Evolutionary conservation across 768 basidiomycete species (phyloP), one percentile per base, ranked within the genome.

Genomic region (Kondoa malvinella): DNA sequence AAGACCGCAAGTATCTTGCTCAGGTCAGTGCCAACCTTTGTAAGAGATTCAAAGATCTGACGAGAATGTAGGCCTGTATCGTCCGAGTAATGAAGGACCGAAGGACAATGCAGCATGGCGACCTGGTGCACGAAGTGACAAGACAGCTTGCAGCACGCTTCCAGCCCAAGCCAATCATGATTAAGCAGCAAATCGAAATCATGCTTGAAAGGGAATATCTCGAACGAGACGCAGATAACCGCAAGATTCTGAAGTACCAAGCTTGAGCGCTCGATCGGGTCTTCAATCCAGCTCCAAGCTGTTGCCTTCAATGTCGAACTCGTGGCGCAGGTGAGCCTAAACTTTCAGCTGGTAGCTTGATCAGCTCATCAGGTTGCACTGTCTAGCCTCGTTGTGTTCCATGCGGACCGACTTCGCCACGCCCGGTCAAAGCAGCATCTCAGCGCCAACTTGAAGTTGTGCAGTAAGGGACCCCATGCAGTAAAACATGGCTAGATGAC

Each of bases 141-240:
- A 83, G 85, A 26, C 94, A 96, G 72, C 78, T 99, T 2, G 81
- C 87, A 25, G 80, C 80, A 67, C 84, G 94, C 2, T 99, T 97
- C 81, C 83, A 83, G 62, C 94, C 94, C 0, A 86, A 89, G 70
- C 87, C 92, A 56, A 76, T 84, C 57, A 81, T 83, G 71, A 89
- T 99, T 80, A 99, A 99, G 82, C 90, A 87, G 77, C 82, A 90
- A 60, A 87, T 99, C 66, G 95, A 97, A 76, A 84, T 83, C 31
- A 78, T 99, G 68, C 96, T 99, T 64, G 95, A 97, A 90, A 84
- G 89, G 77, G 95, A 99, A 70, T 99, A 96, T 78, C 78, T 99
- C 71, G 91, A 95, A 73, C 83, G 95, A 32, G 87, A 87, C 74
- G 86, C 86, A 50, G 87, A 91, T 3, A 71, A 74, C 56, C 66